Base-by-base conservation (phyloP, 345 rosid species). In the Camelina neglecta region DNA sequence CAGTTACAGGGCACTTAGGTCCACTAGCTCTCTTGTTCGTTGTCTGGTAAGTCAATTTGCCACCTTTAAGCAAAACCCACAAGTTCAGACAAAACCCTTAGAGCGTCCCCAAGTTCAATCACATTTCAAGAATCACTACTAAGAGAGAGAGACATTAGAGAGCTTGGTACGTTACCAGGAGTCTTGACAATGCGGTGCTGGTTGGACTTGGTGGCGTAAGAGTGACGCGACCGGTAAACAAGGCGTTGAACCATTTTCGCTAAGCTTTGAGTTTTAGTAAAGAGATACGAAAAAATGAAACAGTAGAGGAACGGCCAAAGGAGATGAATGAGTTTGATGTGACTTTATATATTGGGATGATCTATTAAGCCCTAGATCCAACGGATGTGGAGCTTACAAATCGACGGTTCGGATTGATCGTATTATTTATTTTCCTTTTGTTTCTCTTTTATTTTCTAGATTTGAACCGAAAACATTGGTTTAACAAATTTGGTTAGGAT, bases 201-300 rank as follows among this genome's bases (percentile, higher is more conserved):
- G 84, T 92, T 93, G 11, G 98, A 93, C 23, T 85, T 93, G 71
- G 96, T 90, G 80, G 96, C 98, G 50, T 93, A 90, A 84, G 94
- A 89, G 84, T 89, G 96, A 63, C 98, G 91, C 38, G 81, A 81
- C 35, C 88, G 85, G 81, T 93, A 90, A 0, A 89, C 85, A 26
- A 93, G 89, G 49, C 98, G 88, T 85, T 93, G 93, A 71, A 89
- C 98, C 96, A 93, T 93, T 77, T 84, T 56, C 18, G 61, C 50
- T 7, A 16, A 54, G 64, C 80, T 47, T 64, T 44, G 76, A 65
- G 7, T 69, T 1, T 69, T 1, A 33, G 20, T 60, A 45, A 44
- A 0, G 38, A 35, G 38, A 35, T 9, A 35, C 38, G 38, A 35
- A 35, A 35, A 35, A 8, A 35, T 35, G 38, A 35, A 35, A 7